These are phyloP conservation scores for Crithidia brevicula DNA, from an alignment of 208 protist genomes.

Conservation along the genomic window DNA sequence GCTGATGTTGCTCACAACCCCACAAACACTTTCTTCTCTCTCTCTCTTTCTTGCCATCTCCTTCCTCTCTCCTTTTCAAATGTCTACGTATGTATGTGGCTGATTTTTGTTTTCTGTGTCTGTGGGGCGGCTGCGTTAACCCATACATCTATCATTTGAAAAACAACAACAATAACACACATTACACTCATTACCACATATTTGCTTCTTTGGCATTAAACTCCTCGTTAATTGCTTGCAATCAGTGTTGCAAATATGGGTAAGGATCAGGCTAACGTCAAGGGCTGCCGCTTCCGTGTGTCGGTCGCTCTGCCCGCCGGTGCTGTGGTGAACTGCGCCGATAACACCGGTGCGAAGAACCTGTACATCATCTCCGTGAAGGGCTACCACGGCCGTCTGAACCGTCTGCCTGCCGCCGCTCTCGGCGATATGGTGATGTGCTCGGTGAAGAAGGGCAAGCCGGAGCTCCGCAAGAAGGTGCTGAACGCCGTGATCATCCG, in stretches of 20 bases:
- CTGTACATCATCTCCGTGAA: constrained; percentile 99
- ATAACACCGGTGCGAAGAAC: constrained; percentile 99
- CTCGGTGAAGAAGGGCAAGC: constrained; percentile 99
- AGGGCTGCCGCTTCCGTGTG: constrained; percentile 98
- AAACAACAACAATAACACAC: no score
- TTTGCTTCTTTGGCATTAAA: no score
- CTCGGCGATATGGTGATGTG: constrained; percentile 99
- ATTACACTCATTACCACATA: no score
- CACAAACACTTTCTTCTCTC: no score
- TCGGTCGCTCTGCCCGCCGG: constrained; percentile 98
- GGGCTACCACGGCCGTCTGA: constrained; percentile 98
- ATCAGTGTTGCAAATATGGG: constrained; percentile 56
- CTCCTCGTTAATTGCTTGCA: no score
- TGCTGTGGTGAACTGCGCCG: constrained; percentile 99
- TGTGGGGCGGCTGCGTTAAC: no score
- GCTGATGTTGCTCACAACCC: no score
- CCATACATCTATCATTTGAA: no score
- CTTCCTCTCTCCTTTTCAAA: no score
- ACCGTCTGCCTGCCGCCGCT: constrained; percentile 97
- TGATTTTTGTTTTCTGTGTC: no score
- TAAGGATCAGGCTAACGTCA: constrained; percentile 92
- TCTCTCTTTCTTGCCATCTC: no score
- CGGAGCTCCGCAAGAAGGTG: constrained; percentile 99
- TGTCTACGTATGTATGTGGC: no score
- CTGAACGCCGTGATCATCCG: constrained; percentile 98